Evolutionary conservation across 2,329 filamentous ascomycete genomes (phyloP).

Genomic region (Rhynchosporium secalis): DNA sequence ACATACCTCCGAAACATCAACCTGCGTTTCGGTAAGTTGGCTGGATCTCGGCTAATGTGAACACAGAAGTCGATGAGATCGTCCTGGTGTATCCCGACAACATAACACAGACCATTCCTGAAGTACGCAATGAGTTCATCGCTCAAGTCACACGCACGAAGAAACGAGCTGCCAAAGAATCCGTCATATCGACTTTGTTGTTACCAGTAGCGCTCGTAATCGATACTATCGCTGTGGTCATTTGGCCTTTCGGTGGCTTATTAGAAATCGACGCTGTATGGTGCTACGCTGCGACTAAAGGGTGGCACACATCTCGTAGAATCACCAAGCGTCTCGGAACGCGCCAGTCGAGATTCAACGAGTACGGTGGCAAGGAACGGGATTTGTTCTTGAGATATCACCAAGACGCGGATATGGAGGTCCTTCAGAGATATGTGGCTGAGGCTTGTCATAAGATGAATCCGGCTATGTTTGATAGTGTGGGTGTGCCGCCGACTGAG

Average conservation of each 20-base stretch:
- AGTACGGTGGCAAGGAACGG: conserved; percentile 10
- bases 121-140: conserved; percentile 14
- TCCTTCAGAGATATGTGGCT: conserved; percentile 13
- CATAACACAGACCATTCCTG: conserved; percentile 9
- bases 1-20: not conserved
- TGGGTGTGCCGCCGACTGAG: conserved; percentile 20
- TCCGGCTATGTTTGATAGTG: conserved; percentile 19
- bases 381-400: conserved; percentile 13
- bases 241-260: conserved; percentile 40
- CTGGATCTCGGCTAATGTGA: not conserved
- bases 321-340: conserved; percentile 11
- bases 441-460: conserved; percentile 18
- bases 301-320: conserved; percentile 16
- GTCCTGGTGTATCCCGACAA: conserved; percentile 14
- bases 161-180: conserved; percentile 5
- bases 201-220: conserved; percentile 17
- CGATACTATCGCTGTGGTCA: conserved; percentile 31
- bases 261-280: conserved; percentile 39
- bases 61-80: conserved; percentile 16
- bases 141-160: conserved; percentile 14
- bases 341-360: conserved; percentile 9
- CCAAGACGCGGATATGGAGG: conserved; percentile 4
- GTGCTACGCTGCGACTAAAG: conserved; percentile 36
- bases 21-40: not conserved
- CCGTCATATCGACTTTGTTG: conserved; percentile 15